Conservation (phyloP, 2,329 filamentous ascomycete genomes). For the Penicillium sp. region DNA sequence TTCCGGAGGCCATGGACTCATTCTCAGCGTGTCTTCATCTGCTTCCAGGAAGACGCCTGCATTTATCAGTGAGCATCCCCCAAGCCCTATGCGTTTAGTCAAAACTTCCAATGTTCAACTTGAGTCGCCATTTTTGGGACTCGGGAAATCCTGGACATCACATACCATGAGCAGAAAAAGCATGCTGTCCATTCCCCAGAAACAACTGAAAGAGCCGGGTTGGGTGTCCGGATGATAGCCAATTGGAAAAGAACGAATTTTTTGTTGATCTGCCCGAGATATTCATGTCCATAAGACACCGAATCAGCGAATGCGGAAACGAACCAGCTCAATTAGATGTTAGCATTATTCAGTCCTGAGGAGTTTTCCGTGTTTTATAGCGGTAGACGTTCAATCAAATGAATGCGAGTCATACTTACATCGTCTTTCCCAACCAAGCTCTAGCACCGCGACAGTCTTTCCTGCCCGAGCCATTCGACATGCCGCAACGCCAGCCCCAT, state of each 20-base stretch:
- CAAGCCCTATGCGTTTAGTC: conserved; percentile 49
- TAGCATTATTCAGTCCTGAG: background rate
- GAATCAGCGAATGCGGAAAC: conserved; percentile 11
- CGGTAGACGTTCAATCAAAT: background rate
- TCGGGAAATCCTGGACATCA: background rate
- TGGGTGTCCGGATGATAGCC: conserved; percentile 44
- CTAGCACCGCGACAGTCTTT: conserved; percentile 63
- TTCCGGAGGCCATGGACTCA: conserved; percentile 56
- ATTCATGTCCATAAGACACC: conserved; percentile 9
- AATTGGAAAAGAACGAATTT: conserved; percentile 1
- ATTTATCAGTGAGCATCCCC: conserved; percentile 63
- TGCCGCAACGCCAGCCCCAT: conserved; percentile 65
- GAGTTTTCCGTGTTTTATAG: no score
- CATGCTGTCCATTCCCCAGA: conserved; percentile 63
- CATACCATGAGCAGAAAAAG: conserved; percentile 58
- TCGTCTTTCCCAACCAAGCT: conserved; percentile 64
- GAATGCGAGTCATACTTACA: conserved; percentile 28
- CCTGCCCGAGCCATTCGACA: conserved; percentile 62
- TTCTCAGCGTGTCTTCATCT: conserved; percentile 53
- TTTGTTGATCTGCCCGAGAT: conserved; percentile 9
- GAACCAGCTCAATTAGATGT: conserved; percentile 7
- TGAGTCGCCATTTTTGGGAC: background rate
- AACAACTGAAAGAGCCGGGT: conserved; percentile 65
- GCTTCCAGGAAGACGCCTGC: conserved; percentile 65
- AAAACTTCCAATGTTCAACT: background rate